Conservation (phyloP, 208 protist species). For the Wallacemonas sp. region DNA sequence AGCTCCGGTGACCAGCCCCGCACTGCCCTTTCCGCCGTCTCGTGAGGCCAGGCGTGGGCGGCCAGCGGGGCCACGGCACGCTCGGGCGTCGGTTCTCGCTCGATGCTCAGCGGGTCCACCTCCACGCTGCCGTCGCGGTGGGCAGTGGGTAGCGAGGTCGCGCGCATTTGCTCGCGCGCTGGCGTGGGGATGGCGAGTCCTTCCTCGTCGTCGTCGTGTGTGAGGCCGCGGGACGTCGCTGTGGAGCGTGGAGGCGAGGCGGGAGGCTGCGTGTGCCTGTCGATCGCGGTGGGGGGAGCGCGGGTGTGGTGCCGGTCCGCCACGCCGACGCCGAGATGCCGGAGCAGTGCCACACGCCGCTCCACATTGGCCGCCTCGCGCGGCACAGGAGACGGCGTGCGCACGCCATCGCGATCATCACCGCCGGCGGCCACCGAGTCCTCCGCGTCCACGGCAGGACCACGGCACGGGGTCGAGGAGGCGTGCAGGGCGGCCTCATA, state of each 20-base stretch:
- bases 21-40: too few species aligned
- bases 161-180: background rate
- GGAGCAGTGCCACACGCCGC: background rate
- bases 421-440: background rate
- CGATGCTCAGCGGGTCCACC: background rate
- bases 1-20: background rate
- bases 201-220: background rate
- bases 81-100: conserved; percentile 11
- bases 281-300: background rate
- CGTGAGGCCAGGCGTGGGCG: too few species aligned
- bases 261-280: background rate
- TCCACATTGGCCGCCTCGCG: conserved; percentile 5
- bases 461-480: background rate
- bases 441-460: too few species aligned
- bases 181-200: conserved; percentile 9
- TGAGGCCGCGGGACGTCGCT: too few species aligned
- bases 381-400: background rate
- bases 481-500: background rate
- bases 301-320: background rate
- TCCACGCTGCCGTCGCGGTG: background rate
- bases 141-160: background rate
- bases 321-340: too few species aligned
- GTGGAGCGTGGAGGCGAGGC: too few species aligned
- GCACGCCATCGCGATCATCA: background rate
- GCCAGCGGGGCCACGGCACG: background rate